These are phyloP conservation scores for Oenanthe sinensis DNA, from an alignment of 129 eudicot genomes.

Conservation along the genomic window DNA sequence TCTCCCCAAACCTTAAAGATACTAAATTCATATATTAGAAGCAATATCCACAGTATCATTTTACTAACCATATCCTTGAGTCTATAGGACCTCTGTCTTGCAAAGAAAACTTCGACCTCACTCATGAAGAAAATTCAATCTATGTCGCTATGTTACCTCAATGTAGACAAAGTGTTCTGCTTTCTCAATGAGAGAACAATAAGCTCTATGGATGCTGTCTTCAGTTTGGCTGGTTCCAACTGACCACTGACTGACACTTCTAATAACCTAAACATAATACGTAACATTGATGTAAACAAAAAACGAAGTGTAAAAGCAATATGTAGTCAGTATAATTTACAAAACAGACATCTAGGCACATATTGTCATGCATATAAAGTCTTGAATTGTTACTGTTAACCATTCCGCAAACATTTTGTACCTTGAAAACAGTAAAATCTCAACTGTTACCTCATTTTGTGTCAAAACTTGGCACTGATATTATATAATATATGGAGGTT, in stretches of 20 bases:
- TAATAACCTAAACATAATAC: slow-evolving; percentile 50
- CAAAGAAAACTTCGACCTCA: background rate
- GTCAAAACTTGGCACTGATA: background rate
- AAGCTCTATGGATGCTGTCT: slow-evolving; percentile 95
- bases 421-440: background rate
- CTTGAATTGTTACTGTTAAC: background rate
- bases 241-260: slow-evolving; percentile 98
- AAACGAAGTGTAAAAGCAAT: background rate
- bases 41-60: background rate
- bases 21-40: background rate
- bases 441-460: background rate
- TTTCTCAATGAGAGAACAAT: slow-evolving; percentile 79
- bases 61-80: background rate
- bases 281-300: background rate
- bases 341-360: background rate
- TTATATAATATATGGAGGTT: background rate
- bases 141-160: slow-evolving; percentile 48
- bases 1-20: background rate
- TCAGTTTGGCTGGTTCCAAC: slow-evolving; percentile 94
- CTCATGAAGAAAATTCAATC: background rate
- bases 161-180: slow-evolving; percentile 86
- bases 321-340: background rate
- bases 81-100: background rate
- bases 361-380: background rate
- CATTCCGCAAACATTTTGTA: background rate